Base-by-base conservation (phyloP, 177 flowering plant species). In the Vitis hybrid region DNA sequence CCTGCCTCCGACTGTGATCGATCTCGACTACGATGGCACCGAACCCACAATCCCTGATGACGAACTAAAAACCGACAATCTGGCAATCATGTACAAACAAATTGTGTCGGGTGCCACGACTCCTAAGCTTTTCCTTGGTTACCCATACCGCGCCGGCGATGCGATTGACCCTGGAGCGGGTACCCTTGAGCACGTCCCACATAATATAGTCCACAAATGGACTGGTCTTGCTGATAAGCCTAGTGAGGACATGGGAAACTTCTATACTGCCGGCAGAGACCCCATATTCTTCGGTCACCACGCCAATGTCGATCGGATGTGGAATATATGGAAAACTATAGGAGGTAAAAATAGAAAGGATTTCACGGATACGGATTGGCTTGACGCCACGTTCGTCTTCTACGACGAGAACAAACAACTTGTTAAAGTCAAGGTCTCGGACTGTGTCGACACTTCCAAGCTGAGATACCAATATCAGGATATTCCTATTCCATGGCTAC, bases 281-380 rank as follows among this genome's bases (percentile, higher is more conserved):
- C 90, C 97, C 0, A 74, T 89, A 7, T 87, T 90, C 73, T 91
- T 29, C 59, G 76, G 78, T 4, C 94, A 88, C 66, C 94, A 91
- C 61, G 49, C 87, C 0, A 89, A 91, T 31, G 65, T 84, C 2
- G 97, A 89, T 31, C 78, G 97, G 1, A 70, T 89, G 84, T 91
- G 80, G 84, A 52, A 65, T 0, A 4, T 86, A 0, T 82, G 90
- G 90, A 86, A 82, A 48, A 72, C 81, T 1, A 48, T 84, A 2
- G 85, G 79, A 20, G 87, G 87, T 10, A 49, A 55, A 52, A 5
- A 34, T 5, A 34, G 83, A 20, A 71, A 26, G 58, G 90, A 91
- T 5, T 34, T 83, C 77, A 78, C 71, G 0, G 90, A 86, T 29
- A 69, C 84, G 0, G 93, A 91, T 61, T 89, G 82, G 82, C 68